A percentile compares a stretch with the other conserved stretches of the same genome.
phyloP scores from a whole-genome alignment of 192 early-diverging fungal genomes.

The Entophlyctis luteolus region DNA sequence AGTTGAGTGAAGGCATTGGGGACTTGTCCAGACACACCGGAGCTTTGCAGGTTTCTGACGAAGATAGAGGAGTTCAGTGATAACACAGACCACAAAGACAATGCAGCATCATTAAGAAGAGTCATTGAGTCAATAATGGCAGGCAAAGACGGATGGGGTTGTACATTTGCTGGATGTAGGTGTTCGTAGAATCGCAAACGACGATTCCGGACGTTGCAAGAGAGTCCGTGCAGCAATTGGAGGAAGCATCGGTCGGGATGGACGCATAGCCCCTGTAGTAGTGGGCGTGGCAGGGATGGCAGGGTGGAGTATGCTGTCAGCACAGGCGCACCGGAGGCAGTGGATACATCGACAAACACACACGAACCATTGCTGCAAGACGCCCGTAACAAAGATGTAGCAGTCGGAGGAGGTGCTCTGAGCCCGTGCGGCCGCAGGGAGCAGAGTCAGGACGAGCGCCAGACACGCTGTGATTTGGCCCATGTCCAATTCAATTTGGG shows the following conservation, averaged over 20 bases:
- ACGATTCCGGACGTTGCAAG: not conserved
- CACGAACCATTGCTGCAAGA: not conserved
- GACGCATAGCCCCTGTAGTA: not conserved
- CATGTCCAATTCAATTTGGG: too few species aligned
- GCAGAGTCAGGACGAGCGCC: not conserved
- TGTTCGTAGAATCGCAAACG: not conserved
- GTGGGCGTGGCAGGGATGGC: not conserved
- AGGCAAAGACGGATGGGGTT: not conserved
- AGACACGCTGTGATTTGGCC: too few species aligned
- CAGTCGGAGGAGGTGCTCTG: not conserved
- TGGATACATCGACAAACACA: not conserved
- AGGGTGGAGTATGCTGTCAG: too few species aligned
- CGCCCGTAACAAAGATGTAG: not conserved
- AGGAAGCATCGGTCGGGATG: not conserved
- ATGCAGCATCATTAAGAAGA: not conserved
- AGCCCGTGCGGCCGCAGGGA: not conserved
- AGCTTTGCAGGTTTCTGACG: not conserved
- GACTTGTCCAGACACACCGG: not conserved
- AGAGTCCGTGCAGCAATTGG: slow-evolving; percentile 8
- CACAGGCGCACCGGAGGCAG: too few species aligned
- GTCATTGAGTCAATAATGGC: not conserved
- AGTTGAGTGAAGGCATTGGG: not conserved
- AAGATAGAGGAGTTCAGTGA: not conserved
- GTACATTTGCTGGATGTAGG: not conserved
- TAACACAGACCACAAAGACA: not conserved